These are phyloP conservation scores for Starmerella tilneyi DNA, from an alignment of 805 yeast genomes.

Conservation along the genomic window DNA sequence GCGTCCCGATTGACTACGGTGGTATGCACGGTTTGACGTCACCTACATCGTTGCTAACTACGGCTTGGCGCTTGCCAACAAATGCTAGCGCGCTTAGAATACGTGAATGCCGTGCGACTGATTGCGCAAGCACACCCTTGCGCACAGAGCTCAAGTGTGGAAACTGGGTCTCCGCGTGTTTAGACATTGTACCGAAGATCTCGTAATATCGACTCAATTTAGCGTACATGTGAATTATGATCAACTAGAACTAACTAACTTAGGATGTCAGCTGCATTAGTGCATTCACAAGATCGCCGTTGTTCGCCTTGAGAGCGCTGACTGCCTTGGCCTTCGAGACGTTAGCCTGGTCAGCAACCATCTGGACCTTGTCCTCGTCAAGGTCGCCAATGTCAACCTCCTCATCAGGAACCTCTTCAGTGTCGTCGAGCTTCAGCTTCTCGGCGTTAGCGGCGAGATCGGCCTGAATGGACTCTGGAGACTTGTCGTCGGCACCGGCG, in stretches of 20 bases:
- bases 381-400: slow-evolving; percentile 81
- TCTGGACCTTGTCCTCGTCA: slow-evolving; percentile 67
- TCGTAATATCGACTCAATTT: not conserved
- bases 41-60: too few relatives aligned
- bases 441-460: slow-evolving; percentile 31
- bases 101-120: too few relatives aligned
- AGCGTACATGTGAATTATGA: not conserved
- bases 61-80: too few relatives aligned
- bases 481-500: slow-evolving; percentile 35
- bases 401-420: slow-evolving; percentile 49
- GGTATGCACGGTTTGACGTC: too few relatives aligned
- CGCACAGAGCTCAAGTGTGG: too few relatives aligned
- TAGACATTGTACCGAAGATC: too few relatives aligned
- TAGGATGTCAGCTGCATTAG: slow-evolving; percentile 52
- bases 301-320: slow-evolving; percentile 77
- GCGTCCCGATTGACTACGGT: too few relatives aligned
- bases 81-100: too few relatives aligned
- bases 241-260: not conserved
- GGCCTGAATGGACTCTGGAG: slow-evolving; percentile 27
- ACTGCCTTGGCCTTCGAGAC: slow-evolving; percentile 84
- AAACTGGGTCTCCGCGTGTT: too few relatives aligned
- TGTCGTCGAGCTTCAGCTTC: slow-evolving; percentile 29
- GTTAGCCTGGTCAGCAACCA: slow-evolving; percentile 84
- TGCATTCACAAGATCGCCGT: slow-evolving; percentile 92
- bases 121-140: too few relatives aligned